Evolutionary conservation across 2,329 filamentous ascomycete species (phyloP).

Genomic region (Stylonectria norvegica): DNA sequence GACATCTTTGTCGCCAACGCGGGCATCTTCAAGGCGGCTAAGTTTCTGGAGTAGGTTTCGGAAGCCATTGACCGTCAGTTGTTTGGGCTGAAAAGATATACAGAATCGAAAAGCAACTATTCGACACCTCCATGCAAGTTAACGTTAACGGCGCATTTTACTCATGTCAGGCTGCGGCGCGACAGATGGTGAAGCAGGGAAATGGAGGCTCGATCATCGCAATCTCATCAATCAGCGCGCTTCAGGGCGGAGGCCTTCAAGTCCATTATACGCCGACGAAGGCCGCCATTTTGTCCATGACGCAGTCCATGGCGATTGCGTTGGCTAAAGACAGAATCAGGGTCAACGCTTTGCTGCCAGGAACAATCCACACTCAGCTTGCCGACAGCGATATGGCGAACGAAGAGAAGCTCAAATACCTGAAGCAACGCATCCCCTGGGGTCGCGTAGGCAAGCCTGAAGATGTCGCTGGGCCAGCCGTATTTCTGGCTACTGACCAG

Average conservation of each 20-base stretch:
- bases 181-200: constrained; percentile 59
- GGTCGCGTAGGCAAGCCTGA: constrained; percentile 59
- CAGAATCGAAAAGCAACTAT: constrained; percentile 6
- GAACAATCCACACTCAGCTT: constrained; percentile 73
- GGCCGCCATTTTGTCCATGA: constrained; percentile 71
- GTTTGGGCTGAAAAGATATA: neutral
- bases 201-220: constrained; percentile 71
- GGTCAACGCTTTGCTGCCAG: constrained; percentile 74
- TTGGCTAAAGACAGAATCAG: constrained; percentile 68
- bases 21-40: constrained; percentile 7
- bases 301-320: constrained; percentile 50
- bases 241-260: constrained; percentile 71
- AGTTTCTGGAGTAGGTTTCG: constrained; percentile 9
- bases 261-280: constrained; percentile 82
- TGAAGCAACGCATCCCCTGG: constrained; percentile 72
- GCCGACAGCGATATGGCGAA: constrained; percentile 73
- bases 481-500: constrained; percentile 65
- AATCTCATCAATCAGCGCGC: constrained; percentile 63
- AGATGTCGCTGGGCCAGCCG: constrained; percentile 67
- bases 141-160: constrained; percentile 72
- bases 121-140: constrained; percentile 6
- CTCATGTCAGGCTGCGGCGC: constrained; percentile 72
- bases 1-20: constrained; percentile 11
- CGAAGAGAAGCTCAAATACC: constrained; percentile 66
- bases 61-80: too few relatives aligned